phyloP scores from a whole-genome alignment of 306 rosid genomes.

The Abrus precatorius region DNA sequence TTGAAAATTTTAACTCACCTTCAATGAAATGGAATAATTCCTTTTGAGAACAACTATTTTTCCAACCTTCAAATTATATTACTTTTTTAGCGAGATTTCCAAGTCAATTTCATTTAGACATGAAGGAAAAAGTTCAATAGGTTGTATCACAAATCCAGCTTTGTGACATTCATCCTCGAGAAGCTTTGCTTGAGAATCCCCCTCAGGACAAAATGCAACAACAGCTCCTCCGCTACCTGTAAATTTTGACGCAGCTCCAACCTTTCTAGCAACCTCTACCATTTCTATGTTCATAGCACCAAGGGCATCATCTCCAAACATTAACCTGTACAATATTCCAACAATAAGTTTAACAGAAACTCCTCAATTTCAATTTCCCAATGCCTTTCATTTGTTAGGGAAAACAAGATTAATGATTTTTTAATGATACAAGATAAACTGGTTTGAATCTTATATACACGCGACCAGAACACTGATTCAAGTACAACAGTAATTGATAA shows the following conservation, averaged over 20 bases:
- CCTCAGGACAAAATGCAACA: conserved; percentile 82
- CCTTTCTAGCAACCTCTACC: conserved; percentile 87
- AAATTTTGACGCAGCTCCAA: conserved; percentile 95
- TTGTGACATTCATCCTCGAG: conserved; percentile 74
- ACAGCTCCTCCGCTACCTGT: conserved; percentile 99
- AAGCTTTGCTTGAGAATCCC: conserved; percentile 75
- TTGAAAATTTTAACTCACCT: background rate
- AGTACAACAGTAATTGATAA: background rate
- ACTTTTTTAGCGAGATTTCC: conserved; percentile 52
- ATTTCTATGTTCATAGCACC: conserved; percentile 85
- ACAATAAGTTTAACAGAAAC: conserved; percentile 30
- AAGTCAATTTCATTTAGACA: conserved; percentile 71
- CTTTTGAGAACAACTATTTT: background rate
- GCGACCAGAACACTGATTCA: background rate
- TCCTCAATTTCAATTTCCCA: conserved; percentile 26
- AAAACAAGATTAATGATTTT: conserved; percentile 1
- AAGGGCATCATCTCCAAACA: conserved; percentile 89
- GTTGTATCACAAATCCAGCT: conserved; percentile 73
- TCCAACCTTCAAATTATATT: conserved; percentile 13
- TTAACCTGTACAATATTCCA: conserved; percentile 60
- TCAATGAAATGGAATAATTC: background rate
- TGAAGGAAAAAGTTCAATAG: conserved; percentile 65
- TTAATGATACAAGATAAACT: background rate
- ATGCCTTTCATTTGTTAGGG: conserved; percentile 32
- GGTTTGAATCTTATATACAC: background rate